Evolutionary conservation across 2,329 filamentous ascomycete species (phyloP), one percentile per base, ranked within the genome.

Genomic region (Fusarium graminum): DNA sequence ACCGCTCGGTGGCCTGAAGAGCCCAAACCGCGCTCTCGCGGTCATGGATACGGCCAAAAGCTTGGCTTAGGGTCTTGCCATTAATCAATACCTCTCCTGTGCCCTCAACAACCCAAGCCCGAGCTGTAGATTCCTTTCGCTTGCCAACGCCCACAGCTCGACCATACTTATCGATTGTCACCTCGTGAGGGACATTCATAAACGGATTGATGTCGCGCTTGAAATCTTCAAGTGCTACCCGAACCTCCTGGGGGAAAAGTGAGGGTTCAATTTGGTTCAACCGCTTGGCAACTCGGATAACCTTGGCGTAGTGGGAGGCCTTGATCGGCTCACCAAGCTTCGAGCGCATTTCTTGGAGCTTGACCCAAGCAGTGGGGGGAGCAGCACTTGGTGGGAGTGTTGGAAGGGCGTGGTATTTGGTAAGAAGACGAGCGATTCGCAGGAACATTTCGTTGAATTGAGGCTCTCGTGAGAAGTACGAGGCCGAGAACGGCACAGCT

Each of bases 21-120:
- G 94, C 89, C 94, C 94, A 99, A 6, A 97, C 82, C 4, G 92
- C 94, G 75, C 93, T 97, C 82, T 98, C 95, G 41, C 95, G 89
- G 79, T 99, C 94, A 77, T 99, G 94, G 49, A 97, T 80, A 34
- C 95, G 89, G 32, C 90, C 92, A 77, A 99, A 99, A 22, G 88
- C 89, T 49, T 95, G 87, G 49, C 86, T 86, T 56, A 99, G 81
- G n/a, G 86, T 88, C 81, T 93, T 94, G 64, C 94, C 94, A 77
- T 99, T 99, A 77, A 99, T 84, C 70, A 96, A 78, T 14, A 96
- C 88, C 80, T 98, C 91, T 14, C 95, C 96, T 12, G 92, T 93
- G 7, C 95, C 95, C 80, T 98, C 94, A 6, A 99, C 93, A 22
- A 99, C 82, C 81, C 89, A 96, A 11, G 92, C 95, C 55, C 90